Base-by-base conservation (phyloP, 768 basidiomycete species). In the Mycena pura region DNA sequence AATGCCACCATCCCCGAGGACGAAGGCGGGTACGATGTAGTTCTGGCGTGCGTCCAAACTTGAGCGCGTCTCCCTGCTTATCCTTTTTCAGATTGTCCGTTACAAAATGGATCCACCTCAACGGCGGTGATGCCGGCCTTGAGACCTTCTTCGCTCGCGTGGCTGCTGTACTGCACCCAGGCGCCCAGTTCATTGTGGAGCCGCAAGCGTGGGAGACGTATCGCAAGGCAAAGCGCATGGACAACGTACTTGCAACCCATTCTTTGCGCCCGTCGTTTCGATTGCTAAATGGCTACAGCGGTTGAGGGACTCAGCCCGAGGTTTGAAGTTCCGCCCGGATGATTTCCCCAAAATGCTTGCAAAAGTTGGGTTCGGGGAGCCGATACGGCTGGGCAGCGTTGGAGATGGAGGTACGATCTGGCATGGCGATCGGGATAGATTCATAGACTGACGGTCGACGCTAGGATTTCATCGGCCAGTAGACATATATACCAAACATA, bases 41-140 rank as follows among this genome's bases (percentile, higher is more conserved):
- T 96, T 28, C 61, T 95, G 32, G 95, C 87, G 95, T 95, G 68
- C 63, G 89, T 74, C 19, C 17, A 6, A 29, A 6, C 17, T 5
- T 24, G 52, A 27, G 14, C 21, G 54, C 40, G 31, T 27, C 41
- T 28, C 36, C 48, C n/a, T 13, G 28, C 29, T 41, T 21, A 31
- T 48, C 21, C 27, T 19, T 38, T 39, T 29, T 3, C 69, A 95
- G 93, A 1, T 87, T 96, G 65, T 96, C 94, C 0, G 75, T 96
- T 41, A 86, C 93, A 0, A 96, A 95, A 74, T 96, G 95, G 95
- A 92, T 96, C 28, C 95, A 96, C 73, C 78, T 96, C 10, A 88
- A 95, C 64, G 78, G 80, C 11, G 90, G 91, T 10, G 95, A 97
- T 68, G 83, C 83, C 1, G 94, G 87, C 0, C 67, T 96, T n/a